Percentiles rank a stretch among this genome's conserved stretches.
phyloP scores from a whole-genome alignment of 2,329 filamentous ascomycete species.

The Aspergillus neotritici region DNA sequence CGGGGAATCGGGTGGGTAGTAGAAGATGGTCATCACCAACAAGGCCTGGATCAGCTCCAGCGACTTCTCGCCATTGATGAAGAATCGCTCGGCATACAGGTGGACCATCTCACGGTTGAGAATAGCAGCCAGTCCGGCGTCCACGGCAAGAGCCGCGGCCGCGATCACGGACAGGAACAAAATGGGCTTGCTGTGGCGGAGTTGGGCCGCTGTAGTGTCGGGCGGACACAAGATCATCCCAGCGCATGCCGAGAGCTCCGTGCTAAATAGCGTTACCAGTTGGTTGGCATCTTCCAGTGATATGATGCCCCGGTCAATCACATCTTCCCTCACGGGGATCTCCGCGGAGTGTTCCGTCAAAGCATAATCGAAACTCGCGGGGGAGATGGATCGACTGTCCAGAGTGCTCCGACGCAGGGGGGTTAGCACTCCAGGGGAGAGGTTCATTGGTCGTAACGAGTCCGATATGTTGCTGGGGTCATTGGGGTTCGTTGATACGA shows the following conservation, averaged over 20 bases:
- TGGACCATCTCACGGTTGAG: conserved; percentile 1
- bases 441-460: conserved; percentile 19
- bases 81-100: not conserved
- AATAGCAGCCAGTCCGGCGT: not conserved
- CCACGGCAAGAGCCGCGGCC: not conserved
- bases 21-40: conserved; percentile 46
- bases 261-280: conserved; percentile 27
- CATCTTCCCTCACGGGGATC: conserved; percentile 16
- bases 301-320: conserved; percentile 30
- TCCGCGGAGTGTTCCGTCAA: conserved; percentile 17
- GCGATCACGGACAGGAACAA: conserved; percentile 31
- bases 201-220: conserved; percentile 25
- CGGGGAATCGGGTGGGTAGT: conserved; percentile 45
- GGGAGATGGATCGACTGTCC: conserved; percentile 15
- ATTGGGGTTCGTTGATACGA: conserved; percentile 17
- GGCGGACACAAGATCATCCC: conserved; percentile 26
- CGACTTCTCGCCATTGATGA: not conserved
- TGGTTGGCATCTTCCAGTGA: conserved; percentile 28
- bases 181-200: conserved; percentile 49
- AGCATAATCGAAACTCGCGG: conserved; percentile 17
- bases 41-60: conserved; percentile 40
- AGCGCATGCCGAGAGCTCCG: conserved; percentile 26
- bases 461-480: conserved; percentile 17
- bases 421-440: conserved; percentile 20
- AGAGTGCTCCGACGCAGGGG: conserved; percentile 16